phyloP scores from a whole-genome alignment of 163 green algal genomes.

The Smithsoniella earleae region DNA sequence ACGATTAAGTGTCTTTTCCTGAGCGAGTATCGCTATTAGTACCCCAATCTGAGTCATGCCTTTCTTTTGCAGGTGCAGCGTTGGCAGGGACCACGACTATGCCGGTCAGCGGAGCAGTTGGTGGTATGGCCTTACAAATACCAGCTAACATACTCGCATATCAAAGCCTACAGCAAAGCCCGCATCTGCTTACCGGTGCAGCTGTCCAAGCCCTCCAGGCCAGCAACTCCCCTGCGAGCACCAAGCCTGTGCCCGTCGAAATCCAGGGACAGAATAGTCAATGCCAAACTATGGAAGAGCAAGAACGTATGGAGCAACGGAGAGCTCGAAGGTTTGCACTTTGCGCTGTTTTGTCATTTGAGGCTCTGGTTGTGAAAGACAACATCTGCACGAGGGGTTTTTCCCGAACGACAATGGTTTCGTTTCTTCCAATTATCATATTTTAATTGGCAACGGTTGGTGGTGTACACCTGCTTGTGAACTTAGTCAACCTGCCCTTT shows the following conservation, averaged over 20 bases:
- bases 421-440: not conserved
- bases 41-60: too few species aligned
- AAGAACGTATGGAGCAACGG: conserved; percentile 20
- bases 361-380: too few species aligned
- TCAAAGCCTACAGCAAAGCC: conserved; percentile 12
- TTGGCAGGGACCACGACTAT: not conserved
- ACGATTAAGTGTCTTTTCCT: not conserved
- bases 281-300: too few species aligned
- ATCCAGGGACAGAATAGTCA: not conserved
- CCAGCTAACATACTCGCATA: conserved; percentile 17
- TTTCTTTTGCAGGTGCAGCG: conserved; percentile 10
- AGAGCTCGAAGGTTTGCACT: conserved; percentile 5
- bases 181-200: too few species aligned
- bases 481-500: too few species aligned
- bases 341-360: too few species aligned
- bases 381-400: too few species aligned
- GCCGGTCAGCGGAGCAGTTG: not conserved
- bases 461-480: not conserved
- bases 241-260: not conserved
- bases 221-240: not conserved
- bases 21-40: too few species aligned
- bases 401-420: not conserved
- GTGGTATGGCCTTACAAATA: too few species aligned
- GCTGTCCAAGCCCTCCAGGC: not conserved
- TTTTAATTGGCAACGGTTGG: too few species aligned